phyloP scores from a whole-genome alignment of 106 monocot genomes.

The Chionographis japonica region DNA sequence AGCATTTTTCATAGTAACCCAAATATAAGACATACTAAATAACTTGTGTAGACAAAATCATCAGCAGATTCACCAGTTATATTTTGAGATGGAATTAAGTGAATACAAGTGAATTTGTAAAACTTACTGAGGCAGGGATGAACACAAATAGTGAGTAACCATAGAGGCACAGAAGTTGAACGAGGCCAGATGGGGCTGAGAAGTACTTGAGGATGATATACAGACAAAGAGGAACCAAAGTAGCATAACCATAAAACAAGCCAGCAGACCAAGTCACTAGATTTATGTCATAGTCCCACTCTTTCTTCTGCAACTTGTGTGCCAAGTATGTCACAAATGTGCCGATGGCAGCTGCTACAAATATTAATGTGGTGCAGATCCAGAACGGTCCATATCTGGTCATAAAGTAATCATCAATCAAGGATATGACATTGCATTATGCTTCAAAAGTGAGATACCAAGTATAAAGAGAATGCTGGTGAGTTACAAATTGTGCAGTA shows the following conservation, averaged over 20 bases:
- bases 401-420: not conserved
- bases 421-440: too few species aligned
- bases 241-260: slow-evolving; percentile 88
- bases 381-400: slow-evolving; percentile 90
- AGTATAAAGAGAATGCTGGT: not conserved
- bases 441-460: too few species aligned
- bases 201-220: slow-evolving; percentile 89
- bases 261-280: slow-evolving; percentile 92
- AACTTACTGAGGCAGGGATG: slow-evolving; percentile 85
- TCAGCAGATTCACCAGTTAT: too few species aligned
- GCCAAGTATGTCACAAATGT: slow-evolving; percentile 88
- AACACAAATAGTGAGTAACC: slow-evolving; percentile 87
- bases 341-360: slow-evolving; percentile 87
- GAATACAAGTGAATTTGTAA: not conserved
- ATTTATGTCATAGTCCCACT: slow-evolving; percentile 91
- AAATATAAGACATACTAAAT: too few species aligned
- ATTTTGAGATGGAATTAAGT: not conserved
- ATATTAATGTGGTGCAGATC: slow-evolving; percentile 96
- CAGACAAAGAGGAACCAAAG: slow-evolving; percentile 67
- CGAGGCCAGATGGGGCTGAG: slow-evolving; percentile 80
- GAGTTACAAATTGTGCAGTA: too few species aligned
- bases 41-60: too few species aligned
- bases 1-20: too few species aligned
- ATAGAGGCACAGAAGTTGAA: slow-evolving; percentile 84
- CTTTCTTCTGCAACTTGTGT: slow-evolving; percentile 86